Evolutionary conservation across 192 early-diverging fungal species (phyloP).

Genomic region (Backusella morwellensis): DNA sequence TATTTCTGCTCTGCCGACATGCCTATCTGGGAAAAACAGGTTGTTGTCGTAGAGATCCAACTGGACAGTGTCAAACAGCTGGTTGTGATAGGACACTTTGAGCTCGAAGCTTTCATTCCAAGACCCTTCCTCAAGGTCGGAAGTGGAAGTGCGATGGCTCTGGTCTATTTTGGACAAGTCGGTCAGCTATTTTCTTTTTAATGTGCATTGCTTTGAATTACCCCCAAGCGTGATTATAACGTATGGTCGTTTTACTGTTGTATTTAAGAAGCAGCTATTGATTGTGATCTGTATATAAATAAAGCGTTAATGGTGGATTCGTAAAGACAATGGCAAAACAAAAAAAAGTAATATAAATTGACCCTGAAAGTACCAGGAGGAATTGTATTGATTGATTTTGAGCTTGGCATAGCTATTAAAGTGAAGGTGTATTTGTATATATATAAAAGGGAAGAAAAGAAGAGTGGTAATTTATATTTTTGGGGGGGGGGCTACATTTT

Average conservation of each 20-base stretch:
- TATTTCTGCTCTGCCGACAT: conserved; percentile 71
- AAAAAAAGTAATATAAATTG: neutral
- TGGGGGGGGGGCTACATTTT: neutral
- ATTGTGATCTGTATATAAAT: neutral
- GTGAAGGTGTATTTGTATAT: neutral
- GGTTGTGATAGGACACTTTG: conserved; percentile 65
- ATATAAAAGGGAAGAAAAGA: neutral
- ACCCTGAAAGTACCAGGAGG: neutral
- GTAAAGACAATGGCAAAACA: neutral
- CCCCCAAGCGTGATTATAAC: conserved; percentile 5
- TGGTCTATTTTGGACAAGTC: conserved; percentile 46
- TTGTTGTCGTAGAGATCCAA: conserved; percentile 67
- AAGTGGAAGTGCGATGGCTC: conserved; percentile 61
- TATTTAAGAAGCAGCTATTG: neutral
- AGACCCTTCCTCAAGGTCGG: conserved; percentile 52
- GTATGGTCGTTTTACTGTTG: conserved; percentile 8
- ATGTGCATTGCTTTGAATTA: neutral
- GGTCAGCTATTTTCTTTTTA: neutral
- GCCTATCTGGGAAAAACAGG: conserved; percentile 59
- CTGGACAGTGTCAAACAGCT: conserved; percentile 73
- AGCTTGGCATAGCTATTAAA: neutral
- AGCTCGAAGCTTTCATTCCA: conserved; percentile 81
- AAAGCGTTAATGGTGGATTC: neutral
- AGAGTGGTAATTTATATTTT: neutral
- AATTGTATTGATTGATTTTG: neutral